Base-by-base conservation (phyloP, 805 yeast genomes). In the Ogataea parapolymorpha region DNA sequence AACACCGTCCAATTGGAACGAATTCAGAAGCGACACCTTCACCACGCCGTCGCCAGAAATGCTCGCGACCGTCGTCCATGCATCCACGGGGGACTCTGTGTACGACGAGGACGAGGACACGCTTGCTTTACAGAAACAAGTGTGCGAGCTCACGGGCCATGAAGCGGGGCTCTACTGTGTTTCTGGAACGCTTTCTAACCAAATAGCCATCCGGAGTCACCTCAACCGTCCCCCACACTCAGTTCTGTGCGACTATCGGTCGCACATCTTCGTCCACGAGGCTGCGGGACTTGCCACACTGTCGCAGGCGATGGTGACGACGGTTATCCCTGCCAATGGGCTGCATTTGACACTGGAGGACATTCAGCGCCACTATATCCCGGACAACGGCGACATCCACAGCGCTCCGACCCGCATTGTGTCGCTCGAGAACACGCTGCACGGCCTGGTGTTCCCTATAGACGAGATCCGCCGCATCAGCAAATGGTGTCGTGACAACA, bases 271-370 rank as follows among this genome's bases (percentile, higher is more conserved):
- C 61, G 69, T 80, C 23, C 80, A 80, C 52, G 98, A 90, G 65
- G 95, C 96, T 18, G 96, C 90, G 26, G 98, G 97, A 2, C 64
- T 91, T 37, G 95, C 96, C 5, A 79, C 86, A 37, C 70, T 91
- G 45, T 85, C 95, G 11, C 95, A 85, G 63, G 95, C 96, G 2
- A 85, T 90, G 95, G 95, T 88, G 4, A 76, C 77, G 6, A 86
- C 96, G 1, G 88, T 89, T 7, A 68, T 63, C 23, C 96, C 98
- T 3, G 56, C 74, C 12, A 89, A 89, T 56, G 95, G 93, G 8
- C 53, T 71, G 37, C 79, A 87, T 58, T 54, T 90, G 56, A 89
- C 96, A 3, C 60, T 88, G 41, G 93, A 86, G 48, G 97, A 90
- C 55, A 75, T 90, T 41, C 62, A 74, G 46, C 72, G 71, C n/a